These are phyloP conservation scores for Fusarium xyrophilum DNA, from an alignment of 2,329 filamentous ascomycete species.

Conservation along the genomic window DNA sequence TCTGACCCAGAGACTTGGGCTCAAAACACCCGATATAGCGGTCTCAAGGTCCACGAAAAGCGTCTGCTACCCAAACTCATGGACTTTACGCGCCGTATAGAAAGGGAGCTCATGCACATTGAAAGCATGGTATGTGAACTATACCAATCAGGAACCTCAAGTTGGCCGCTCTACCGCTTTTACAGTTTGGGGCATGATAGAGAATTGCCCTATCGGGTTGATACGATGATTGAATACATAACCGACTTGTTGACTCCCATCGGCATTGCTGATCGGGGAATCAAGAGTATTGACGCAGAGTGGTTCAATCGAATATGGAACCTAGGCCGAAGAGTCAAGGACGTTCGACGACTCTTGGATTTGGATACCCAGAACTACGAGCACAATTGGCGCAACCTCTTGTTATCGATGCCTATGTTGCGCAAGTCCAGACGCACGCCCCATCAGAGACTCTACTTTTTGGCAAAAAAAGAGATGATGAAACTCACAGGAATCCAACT, in stretches of 20 bases:
- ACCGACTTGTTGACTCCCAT: neutral
- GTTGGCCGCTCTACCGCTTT: slow-evolving; percentile 23
- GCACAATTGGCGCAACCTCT: slow-evolving; percentile 32
- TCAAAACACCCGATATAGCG: neutral
- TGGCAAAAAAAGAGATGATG: slow-evolving; percentile 37
- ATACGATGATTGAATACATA: neutral
- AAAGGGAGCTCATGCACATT: slow-evolving; percentile 26
- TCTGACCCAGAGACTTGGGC: slow-evolving; percentile 2
- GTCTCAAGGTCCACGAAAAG: neutral
- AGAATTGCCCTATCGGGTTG: slow-evolving; percentile 7
- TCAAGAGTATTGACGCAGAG: slow-evolving; percentile 5
- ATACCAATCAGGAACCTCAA: slow-evolving; percentile 22
- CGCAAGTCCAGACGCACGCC: slow-evolving; percentile 33
- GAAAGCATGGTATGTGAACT: slow-evolving; percentile 38
- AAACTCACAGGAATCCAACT: slow-evolving; percentile 17
- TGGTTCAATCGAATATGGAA: slow-evolving; percentile 26
- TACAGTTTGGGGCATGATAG: neutral
- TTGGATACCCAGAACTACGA: slow-evolving; percentile 1
- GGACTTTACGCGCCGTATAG: slow-evolving; percentile 15
- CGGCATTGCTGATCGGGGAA: neutral
- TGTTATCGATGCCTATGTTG: slow-evolving; percentile 36
- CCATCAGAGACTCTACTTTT: slow-evolving; percentile 29
- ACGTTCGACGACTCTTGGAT: slow-evolving; percentile 18
- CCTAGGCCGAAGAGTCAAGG: slow-evolving; percentile 10
- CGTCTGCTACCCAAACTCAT: slow-evolving; percentile 31